Base-by-base conservation (phyloP, 1,139 yeast species). In the Yamadazyma jaroonii region DNA sequence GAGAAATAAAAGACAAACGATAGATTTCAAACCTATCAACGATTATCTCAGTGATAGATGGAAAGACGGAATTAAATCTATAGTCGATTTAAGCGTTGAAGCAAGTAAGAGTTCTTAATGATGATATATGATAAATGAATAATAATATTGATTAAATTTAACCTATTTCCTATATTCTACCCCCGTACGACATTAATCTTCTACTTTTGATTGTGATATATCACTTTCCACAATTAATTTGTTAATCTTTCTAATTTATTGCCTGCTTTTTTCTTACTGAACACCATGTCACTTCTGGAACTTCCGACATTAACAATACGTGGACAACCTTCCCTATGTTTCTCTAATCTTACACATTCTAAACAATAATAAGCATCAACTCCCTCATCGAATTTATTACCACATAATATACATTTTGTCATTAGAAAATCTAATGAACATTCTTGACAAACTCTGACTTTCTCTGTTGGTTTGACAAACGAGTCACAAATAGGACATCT, bases 261-360 rank as follows among this genome's bases (percentile, higher is more conserved):
- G 9, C 24, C 33, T 6, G 10, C 21, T 30, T 46, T 49, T 28
- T 32, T 49, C 61, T 75, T 77, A 48, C 80, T 86, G 53, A 76
- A 82, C 48, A 79, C 77, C 63, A 75, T 67, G 50, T 86, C 96
- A 9, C 81, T 72, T 54, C 79, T 76, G 41, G 81, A 76, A 24
- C 88, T 77, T 3, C 97, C 97, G 37, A 88, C 67, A 53, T 89
- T 90, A 17, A 84, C 59, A 36, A 90, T 78, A 49, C 84, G 74
- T 0, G 97, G 97, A 62, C 98, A 90, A 2, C 98, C 98, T 56
- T 90, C 96, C 30, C 96, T 66, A 54, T 87, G 89, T 52, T 80
- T 81, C 52, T 89, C 97, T 34, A 78, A 55, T 33, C 79, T 57
- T 5, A 89, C 92, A 59, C 98, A 90, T 56, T 89, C 96, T 48